Base-by-base conservation (phyloP, 2,329 filamentous ascomycete species). In the Aspergillus sclerotialis region DNA sequence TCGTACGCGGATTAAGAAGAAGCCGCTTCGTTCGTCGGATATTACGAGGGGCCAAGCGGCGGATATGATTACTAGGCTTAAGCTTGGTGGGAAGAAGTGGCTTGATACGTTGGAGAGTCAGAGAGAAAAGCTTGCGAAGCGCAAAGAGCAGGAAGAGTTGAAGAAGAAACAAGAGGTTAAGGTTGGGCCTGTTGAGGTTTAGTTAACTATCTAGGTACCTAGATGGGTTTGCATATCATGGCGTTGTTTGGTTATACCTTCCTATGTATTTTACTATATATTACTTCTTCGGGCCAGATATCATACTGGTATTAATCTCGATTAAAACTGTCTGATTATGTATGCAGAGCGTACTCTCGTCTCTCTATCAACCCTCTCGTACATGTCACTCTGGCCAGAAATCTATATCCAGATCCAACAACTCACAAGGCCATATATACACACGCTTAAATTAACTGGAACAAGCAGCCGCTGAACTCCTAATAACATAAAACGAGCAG, bases 11-110 rank as follows among this genome's bases (percentile, higher is more conserved):
- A 44, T 58, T 18, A 43, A 49, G 5, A 28, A 48, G 7, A 44
- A 39, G 14, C 36, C 33, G 14, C 41, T 52, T 7, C 30, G 23
- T 3, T 18, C 35, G 3, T 36, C 28, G 15, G 72, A 79, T 17
- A 50, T 94, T 38, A 88, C 75, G 10, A 92, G 89, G 53, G 90
- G 90, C 6, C 78, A 78, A 54, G 89, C 88, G 4, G 74, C 74
- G 4, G 89, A 95, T 56, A 89, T 94, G 82, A 94, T 96, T 44
- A 93, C 86, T 6, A 93, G 94, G 60, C 55, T 94, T 41, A 90
- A 82, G 58, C 84, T 92, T 55, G 90, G 90, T 1, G 86, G 84
- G 1, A 69, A 76, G 68, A 58, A 84, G 63, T 42, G 76, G 64
- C 64, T 87, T 74, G 37, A 69, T 73, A 50, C 66, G 63, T 42